Evolutionary conservation across 2,329 filamentous ascomycete genomes (phyloP), one percentile per base, ranked within the genome.

Genomic region (Coniella vitis): DNA sequence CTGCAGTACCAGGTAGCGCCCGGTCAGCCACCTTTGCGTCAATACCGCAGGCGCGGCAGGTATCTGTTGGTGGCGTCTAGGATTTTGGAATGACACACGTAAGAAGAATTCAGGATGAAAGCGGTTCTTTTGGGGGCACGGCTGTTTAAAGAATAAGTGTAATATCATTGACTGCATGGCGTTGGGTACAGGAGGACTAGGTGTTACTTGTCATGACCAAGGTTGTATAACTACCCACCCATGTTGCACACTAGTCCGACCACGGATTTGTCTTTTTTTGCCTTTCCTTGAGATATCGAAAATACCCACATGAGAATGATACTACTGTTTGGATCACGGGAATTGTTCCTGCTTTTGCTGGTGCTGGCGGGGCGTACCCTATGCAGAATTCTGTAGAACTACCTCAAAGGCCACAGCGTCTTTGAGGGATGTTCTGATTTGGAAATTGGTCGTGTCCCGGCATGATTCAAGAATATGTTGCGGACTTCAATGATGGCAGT

Each of bases 61-160:
- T 53, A 25, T 53, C 51, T 25, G 51, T 48, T 20, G 51, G 44
- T 21, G 51, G 51, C 21, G 51, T 48, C 17, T 53, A 51, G 32
- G 7, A 17, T 19, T 29, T 29, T 29, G 5, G 25, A 29, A 29
- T 29, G n/a, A n/a, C n/a, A n/a, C n/a, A n/a, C n/a, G n/a, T 29
- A 10, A 29, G 10, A 5, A 29, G 10, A 5, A 10, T 29, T 29
- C 25, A 29, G 10, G 25, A 29, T 29, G 25, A 29, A 5, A 10
- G 25, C 25, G 25, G 25, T 29, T 29, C 25, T 5, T 5, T 29
- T 29, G 25, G 25, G 25, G 10, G 25, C n/a, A n/a, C n/a, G n/a
- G n/a, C n/a, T n/a, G n/a, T n/a, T n/a, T n/a, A 29, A 29, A 29
- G 25, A 29, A 29, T 29, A 5, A 29, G 10, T 29, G 10, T 29